phyloP scores from a whole-genome alignment of 164 flowering plant species.

The Chimonanthus praecox region DNA sequence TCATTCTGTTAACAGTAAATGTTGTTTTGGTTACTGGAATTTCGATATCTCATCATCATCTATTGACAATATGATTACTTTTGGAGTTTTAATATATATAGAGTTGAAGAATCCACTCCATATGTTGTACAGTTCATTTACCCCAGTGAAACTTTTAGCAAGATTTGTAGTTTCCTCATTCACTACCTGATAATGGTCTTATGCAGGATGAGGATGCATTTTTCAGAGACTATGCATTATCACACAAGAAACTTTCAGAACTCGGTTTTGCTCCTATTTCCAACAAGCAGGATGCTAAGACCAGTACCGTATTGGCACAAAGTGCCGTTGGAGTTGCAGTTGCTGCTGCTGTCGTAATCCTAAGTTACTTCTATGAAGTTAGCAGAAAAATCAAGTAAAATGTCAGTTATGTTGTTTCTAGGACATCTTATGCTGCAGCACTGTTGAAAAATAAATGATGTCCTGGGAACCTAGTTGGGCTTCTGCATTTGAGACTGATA shows the following conservation, averaged over 20 bases:
- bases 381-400: slow-evolving; percentile 3
- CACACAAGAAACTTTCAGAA: slow-evolving; percentile 92
- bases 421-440: neutral
- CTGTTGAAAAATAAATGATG: too few species aligned
- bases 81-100: too few species aligned
- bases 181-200: neutral
- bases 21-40: too few species aligned
- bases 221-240: slow-evolving; percentile 74
- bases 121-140: too few species aligned
- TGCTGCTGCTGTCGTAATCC: slow-evolving; percentile 55
- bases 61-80: too few species aligned
- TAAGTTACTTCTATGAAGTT: slow-evolving; percentile 55
- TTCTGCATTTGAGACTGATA: too few species aligned
- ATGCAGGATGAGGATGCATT: slow-evolving; percentile 57
- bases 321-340: slow-evolving; percentile 66
- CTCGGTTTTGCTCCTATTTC: slow-evolving; percentile 45
- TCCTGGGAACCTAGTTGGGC: too few species aligned
- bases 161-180: neutral
- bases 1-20: too few species aligned
- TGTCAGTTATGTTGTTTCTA: neutral
- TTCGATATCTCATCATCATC: too few species aligned
- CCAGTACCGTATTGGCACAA: slow-evolving; percentile 35
- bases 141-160: neutral
- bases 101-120: too few species aligned
- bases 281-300: slow-evolving; percentile 20